A percentile compares a stretch with the other conserved stretches of the same genome.
phyloP scores from a whole-genome alignment of 176 grass and related monocot species.

The Carex parvula region DNA sequence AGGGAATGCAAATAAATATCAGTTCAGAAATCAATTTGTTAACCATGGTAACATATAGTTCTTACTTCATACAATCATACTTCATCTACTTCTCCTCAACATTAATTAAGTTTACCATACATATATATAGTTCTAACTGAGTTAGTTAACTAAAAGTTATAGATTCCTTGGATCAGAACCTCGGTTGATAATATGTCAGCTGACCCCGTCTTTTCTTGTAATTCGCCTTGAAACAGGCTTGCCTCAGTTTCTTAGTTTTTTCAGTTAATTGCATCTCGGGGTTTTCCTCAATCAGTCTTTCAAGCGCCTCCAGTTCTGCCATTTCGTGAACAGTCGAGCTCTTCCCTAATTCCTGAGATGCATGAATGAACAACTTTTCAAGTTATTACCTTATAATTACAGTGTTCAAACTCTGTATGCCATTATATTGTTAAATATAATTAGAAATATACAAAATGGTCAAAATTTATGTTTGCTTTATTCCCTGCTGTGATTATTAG shows the following conservation, averaged over 20 bases:
- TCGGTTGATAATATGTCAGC: neutral
- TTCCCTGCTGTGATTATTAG: neutral
- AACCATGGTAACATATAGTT: neutral
- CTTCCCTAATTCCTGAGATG: constrained; percentile 60
- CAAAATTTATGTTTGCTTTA: neutral
- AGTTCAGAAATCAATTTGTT: neutral
- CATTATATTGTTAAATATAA: neutral
- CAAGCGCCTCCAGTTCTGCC: constrained; percentile 46
- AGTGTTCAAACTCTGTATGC: neutral
- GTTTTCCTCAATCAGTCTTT: constrained; percentile 55
- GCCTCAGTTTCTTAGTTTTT: constrained; percentile 69
- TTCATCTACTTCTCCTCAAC: no score
- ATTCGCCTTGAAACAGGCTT: constrained; percentile 82
- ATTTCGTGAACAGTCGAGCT: constrained; percentile 27
- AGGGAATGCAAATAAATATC: neutral
- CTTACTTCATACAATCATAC: neutral
- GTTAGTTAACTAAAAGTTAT: neutral
- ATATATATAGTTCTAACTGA: neutral
- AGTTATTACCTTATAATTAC: neutral
- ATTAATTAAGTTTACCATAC: neutral
- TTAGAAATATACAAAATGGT: neutral
- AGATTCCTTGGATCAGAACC: constrained; percentile 1
- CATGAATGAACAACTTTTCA: neutral
- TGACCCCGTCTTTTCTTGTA: constrained; percentile 63
- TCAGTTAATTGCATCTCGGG: constrained; percentile 61